Base-by-base conservation (phyloP, 2,329 filamentous ascomycete species). In the Didymella segeticola region DNA sequence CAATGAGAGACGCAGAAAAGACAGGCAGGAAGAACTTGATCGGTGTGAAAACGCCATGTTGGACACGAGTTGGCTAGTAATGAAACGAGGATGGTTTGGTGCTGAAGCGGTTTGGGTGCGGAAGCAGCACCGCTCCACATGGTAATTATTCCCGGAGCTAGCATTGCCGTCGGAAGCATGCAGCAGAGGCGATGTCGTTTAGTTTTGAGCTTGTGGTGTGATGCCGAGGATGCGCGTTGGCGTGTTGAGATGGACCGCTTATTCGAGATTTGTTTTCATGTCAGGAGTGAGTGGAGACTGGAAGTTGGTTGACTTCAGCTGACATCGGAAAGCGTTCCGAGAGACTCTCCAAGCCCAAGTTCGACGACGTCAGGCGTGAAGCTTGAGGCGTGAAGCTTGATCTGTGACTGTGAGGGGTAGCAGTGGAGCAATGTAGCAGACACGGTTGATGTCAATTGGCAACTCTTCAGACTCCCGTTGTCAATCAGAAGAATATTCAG, bases 81-180 rank as follows among this genome's bases (percentile, higher is more conserved):
- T 19, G 37, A 53, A 53, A 47, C 37, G 37, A 37, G 31, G 36
- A 30, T 19, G 5, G 49, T 52, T 42, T 47, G 34, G 42, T 53
- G 31, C 39, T 42, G 37, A 31, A 30, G 26, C 26, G 48, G 37
- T 20, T 36, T 41, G 29, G 25, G 27, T 14, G 27, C 42, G 49
- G 43, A 47, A 47, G 30, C 34, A 41, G 37, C n/a, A 39, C 43
- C 25, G 30, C 37, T 53, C 42, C 27, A 30, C 19, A 1, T 5
- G 26, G 23, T 23, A 23, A 15, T 25, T 53, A 42, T 47, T 34
- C 19, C 49, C 49, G 49, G 37, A 8, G 9, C 49, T 53, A 53
- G 36, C 23, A 25, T 27, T 37, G 38, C 22, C 38, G 9, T 30
- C 57, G 51, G 57, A 58, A 53, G 36, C 38, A 41, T 50, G 43